Evolutionary conservation across 2,329 filamentous ascomycete genomes (phyloP).

Genomic region (Penicillium brevicompactum): DNA sequence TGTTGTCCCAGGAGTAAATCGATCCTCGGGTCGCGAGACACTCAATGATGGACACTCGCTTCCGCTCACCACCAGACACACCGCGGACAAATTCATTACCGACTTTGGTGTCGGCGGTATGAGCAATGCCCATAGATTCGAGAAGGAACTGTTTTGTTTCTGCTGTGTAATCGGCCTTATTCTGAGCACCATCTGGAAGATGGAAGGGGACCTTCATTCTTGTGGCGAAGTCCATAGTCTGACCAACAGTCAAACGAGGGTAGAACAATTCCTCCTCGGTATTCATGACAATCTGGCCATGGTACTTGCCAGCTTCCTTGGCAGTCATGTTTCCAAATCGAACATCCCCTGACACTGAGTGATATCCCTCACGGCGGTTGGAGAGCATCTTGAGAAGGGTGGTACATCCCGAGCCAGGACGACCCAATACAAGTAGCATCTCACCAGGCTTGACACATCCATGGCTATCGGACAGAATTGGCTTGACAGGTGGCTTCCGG

Average conservation of each 20-base stretch:
- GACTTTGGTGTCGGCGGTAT: constrained; percentile 11
- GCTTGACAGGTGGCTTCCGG: constrained; percentile 31
- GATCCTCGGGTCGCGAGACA: constrained; percentile 8
- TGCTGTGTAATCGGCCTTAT: constrained; percentile 47
- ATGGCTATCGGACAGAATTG: constrained; percentile 63
- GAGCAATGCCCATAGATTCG: constrained; percentile 8
- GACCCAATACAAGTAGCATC: constrained; percentile 69
- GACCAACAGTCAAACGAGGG: constrained; percentile 51
- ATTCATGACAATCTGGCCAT: constrained; percentile 60
- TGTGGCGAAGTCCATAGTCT: constrained; percentile 61
- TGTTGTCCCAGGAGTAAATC: constrained; percentile 13
- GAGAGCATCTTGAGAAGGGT: constrained; percentile 69
- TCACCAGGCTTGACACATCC: constrained; percentile 73
- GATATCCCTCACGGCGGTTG: constrained; percentile 63
- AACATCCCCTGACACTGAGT: constrained; percentile 60
- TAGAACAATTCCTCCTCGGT: constrained; percentile 56
- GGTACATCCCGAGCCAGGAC: constrained; percentile 70
- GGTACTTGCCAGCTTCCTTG: constrained; percentile 49
- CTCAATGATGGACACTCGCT: constrained; percentile 14
- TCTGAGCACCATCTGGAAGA: constrained; percentile 66
- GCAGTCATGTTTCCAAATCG: constrained; percentile 52
- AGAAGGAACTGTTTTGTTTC: constrained; percentile 20
- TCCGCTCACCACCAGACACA: constrained; percentile 15
- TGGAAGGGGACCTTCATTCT: constrained; percentile 69
- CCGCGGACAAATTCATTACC: constrained; percentile 15